Conservation (phyloP, 2,329 filamentous ascomycete genomes). For the Drechslerella stenobrocha region DNA sequence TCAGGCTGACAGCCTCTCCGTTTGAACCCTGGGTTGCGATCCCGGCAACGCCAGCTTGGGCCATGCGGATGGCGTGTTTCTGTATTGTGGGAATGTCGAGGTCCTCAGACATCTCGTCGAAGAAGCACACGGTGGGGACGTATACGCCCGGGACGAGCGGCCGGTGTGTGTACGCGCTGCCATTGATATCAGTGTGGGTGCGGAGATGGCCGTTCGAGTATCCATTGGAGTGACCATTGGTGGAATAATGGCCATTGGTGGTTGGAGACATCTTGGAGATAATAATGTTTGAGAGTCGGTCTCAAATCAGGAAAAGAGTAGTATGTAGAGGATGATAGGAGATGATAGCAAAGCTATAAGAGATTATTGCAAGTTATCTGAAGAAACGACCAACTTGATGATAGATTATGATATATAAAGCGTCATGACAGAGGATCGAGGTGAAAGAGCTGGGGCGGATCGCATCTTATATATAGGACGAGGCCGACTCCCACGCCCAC, state of each 20-base stretch:
- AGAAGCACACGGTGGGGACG: conserved; percentile 88
- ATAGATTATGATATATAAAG: conserved; percentile 32
- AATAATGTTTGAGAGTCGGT: conserved; percentile 7
- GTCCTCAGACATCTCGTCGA: conserved; percentile 79
- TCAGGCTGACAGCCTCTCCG: conserved; percentile 84
- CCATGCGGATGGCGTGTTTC: conserved; percentile 77
- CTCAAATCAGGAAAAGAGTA: conserved; percentile 12
- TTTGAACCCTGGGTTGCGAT: conserved; percentile 88
- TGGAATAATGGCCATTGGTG: conserved; percentile 40
- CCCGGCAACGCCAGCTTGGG: conserved; percentile 74
- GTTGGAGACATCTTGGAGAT: conserved; percentile 39
- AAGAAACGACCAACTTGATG: conserved; percentile 10
- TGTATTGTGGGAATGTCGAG: conserved; percentile 79
- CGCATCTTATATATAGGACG: conserved; percentile 46
- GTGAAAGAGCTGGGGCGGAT: conserved; percentile 30
- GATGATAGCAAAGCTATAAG: conserved; percentile 5
- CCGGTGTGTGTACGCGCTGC: conserved; percentile 56
- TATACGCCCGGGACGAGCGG: conserved; percentile 80
- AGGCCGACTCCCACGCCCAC: conserved; percentile 15
- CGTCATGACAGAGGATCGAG: conserved; percentile 18
- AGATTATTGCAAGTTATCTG: neutral
- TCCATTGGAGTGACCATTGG: conserved; percentile 37
- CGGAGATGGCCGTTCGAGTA: conserved; percentile 40
- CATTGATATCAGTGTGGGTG: conserved; percentile 30
- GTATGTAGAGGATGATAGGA: conserved; percentile 5